These are phyloP conservation scores for Pythium phragmiticola DNA, from an alignment of 352 stramenopile genomes.

Conservation along the genomic window DNA sequence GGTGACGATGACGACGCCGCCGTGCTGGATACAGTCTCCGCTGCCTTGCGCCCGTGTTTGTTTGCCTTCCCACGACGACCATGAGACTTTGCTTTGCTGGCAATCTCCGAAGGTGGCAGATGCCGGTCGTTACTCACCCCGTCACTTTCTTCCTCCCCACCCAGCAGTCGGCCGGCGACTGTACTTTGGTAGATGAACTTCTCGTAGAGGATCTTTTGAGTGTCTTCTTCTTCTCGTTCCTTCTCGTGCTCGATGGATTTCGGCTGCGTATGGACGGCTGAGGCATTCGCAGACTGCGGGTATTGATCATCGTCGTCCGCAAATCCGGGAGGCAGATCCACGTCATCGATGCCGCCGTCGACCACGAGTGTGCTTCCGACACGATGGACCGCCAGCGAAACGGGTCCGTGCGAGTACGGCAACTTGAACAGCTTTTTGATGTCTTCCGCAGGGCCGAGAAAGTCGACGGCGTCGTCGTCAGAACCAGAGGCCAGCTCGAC, in stretches of 20 bases:
- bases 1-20: constrained; percentile 9
- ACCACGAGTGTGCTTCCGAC: constrained; percentile 79
- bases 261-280: constrained; percentile 28
- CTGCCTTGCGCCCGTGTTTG: not conserved
- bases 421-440: constrained; percentile 89
- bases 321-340: constrained; percentile 68
- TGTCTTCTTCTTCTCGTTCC: constrained; percentile 40
- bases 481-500: constrained; percentile 70
- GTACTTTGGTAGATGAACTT: constrained; percentile 88
- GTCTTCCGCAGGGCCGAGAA: constrained; percentile 78
- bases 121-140: not conserved
- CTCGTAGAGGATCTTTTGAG: constrained; percentile 69
- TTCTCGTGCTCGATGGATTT: constrained; percentile 56
- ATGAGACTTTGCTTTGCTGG: constrained; percentile 6
- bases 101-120: constrained; percentile 5
- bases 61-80: constrained; percentile 1
- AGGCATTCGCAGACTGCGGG: constrained; percentile 11
- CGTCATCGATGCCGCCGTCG: constrained; percentile 72
- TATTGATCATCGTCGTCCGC: constrained; percentile 40
- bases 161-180: constrained; percentile 32
- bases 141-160: not conserved
- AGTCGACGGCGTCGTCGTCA: constrained; percentile 73
- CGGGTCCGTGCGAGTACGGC: constrained; percentile 71
- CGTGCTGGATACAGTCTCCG: not conserved
- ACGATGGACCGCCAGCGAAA: constrained; percentile 82